Conservation (phyloP, 2,329 filamentous ascomycete genomes). For the Mycosphaerella sp. region DNA sequence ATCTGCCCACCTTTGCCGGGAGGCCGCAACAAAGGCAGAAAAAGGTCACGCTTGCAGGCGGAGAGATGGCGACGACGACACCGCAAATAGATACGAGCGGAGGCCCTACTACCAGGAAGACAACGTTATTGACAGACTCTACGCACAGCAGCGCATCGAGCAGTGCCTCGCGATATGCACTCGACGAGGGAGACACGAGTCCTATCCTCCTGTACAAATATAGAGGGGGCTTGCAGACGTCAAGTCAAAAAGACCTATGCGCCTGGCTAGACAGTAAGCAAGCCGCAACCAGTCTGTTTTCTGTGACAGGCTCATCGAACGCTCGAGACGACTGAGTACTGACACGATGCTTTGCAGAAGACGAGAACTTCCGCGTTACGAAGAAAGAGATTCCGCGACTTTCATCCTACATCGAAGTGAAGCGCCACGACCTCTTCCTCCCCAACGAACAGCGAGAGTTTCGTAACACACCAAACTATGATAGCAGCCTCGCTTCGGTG, state of each 20-base stretch:
- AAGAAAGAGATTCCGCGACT: conserved; percentile 43
- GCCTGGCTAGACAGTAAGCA: conserved; percentile 32
- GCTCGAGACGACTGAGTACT: not conserved
- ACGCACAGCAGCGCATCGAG: conserved; percentile 37
- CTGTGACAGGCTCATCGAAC: not conserved
- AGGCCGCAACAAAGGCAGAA: conserved; percentile 9
- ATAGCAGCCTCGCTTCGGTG: conserved; percentile 41
- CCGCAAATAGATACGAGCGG: conserved; percentile 14
- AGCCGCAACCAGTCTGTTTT: too few relatives aligned
- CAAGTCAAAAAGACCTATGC: conserved; percentile 42
- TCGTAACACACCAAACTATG: conserved; percentile 25
- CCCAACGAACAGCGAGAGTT: conserved; percentile 34
- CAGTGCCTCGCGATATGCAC: conserved; percentile 36
- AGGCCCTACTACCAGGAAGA: conserved; percentile 15
- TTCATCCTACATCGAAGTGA: conserved; percentile 42
- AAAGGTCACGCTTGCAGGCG: not conserved
- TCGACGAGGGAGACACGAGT: conserved; percentile 39
- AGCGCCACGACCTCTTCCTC: conserved; percentile 42
- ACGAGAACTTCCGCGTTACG: conserved; percentile 42
- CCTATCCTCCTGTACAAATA: conserved; percentile 40
- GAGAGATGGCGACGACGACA: not conserved
- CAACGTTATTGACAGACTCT: conserved; percentile 42
- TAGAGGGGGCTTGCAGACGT: conserved; percentile 39
- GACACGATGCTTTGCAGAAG: conserved; percentile 22
- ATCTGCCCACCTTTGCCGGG: conserved; percentile 5